Percentiles rank a stretch among this genome's conserved stretches.
These are phyloP conservation scores for Straminergon stramineum DNA, from an alignment of 225 moss, liverwort and hornwort genomes.

Conservation along the genomic window DNA sequence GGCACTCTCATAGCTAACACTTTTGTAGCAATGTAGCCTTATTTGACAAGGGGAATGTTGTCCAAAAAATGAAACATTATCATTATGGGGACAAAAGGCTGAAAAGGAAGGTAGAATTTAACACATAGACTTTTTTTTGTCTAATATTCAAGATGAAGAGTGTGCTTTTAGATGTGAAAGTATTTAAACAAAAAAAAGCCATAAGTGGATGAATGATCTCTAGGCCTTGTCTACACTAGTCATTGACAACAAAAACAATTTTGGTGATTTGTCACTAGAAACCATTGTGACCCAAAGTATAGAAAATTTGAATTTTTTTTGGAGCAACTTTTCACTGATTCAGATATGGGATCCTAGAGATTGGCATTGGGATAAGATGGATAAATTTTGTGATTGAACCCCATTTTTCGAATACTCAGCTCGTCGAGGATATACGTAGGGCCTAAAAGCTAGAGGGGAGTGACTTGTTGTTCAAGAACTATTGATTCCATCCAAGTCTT, in stretches of 20 bases:
- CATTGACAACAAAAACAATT: fast-evolving
- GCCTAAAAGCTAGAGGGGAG: no score
- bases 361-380: no score
- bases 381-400: no score
- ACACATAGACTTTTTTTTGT: not conserved
- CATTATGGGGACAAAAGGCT: fast-evolving
- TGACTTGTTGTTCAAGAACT: no score
- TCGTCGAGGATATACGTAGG: no score
- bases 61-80: fast-evolving
- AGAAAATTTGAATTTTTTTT: not conserved
- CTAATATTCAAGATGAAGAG: not conserved
- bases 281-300: fast-evolving
- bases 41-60: not conserved
- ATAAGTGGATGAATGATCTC: not conserved
- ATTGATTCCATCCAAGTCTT: not conserved
- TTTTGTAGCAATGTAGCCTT: not conserved
- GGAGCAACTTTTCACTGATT: fast-evolving
- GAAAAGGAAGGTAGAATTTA: not conserved
- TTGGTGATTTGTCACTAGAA: fast-evolving
- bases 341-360: no score
- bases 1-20: not conserved
- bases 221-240: no score
- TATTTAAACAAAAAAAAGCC: not conserved
- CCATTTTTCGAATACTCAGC: no score
- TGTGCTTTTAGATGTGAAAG: not conserved